Evolutionary conservation across 2,329 filamentous ascomycete species (phyloP).

Genomic region (Botrytis aclada): DNA sequence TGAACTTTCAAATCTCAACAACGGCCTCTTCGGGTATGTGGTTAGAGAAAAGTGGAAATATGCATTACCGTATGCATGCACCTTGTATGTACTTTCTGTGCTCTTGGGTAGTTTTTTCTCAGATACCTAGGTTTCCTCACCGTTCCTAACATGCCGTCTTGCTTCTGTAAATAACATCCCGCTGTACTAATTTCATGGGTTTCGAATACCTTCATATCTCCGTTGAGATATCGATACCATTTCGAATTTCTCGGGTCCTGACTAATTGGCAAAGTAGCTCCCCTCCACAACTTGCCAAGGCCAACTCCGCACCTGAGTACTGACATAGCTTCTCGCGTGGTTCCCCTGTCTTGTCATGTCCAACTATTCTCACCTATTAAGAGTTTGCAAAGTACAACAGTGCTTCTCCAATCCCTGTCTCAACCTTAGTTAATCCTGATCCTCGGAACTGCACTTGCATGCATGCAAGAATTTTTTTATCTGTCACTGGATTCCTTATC

Average conservation of each 20-base stretch:
- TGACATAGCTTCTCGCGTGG: constrained; percentile 10
- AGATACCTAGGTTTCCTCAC: background rate
- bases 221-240: background rate
- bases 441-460: constrained; percentile 11
- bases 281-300: background rate
- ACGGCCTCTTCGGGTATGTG: background rate
- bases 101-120: background rate
- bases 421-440: background rate
- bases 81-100: background rate
- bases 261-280: background rate
- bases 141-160: background rate
- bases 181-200: background rate
- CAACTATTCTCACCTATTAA: background rate
- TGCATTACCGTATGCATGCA: constrained; percentile 1
- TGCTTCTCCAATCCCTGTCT: background rate
- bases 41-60: background rate
- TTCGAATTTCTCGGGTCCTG: background rate
- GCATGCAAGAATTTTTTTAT: background rate
- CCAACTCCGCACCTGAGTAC: constrained; percentile 1
- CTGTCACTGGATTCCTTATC: constrained; percentile 7
- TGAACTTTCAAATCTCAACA: background rate
- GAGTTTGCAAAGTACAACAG: background rate
- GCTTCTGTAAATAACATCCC: background rate
- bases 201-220: background rate
- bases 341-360: constrained; percentile 11